These are phyloP conservation scores for Fusarium clavum DNA, from an alignment of 2,329 filamentous ascomycete genomes.

Conservation along the genomic window DNA sequence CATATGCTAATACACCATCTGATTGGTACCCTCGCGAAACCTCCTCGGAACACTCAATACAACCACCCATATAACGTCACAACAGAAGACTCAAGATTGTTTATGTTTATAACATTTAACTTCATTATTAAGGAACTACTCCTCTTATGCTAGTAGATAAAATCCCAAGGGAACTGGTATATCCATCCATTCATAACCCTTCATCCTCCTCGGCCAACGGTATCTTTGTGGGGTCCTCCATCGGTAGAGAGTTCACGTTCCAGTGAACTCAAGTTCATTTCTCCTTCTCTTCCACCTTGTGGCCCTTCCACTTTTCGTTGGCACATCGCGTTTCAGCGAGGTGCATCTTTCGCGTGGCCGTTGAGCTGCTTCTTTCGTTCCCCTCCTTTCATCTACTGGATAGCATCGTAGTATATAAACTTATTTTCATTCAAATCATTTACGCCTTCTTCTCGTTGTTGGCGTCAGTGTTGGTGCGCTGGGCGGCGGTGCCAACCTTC, in stretches of 20 bases:
- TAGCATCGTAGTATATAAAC: conserved; percentile 8
- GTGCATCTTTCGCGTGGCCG: conserved; percentile 3
- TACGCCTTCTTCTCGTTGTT: conserved; percentile 39
- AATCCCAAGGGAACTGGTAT: conserved; percentile 24
- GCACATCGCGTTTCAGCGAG: conserved; percentile 21
- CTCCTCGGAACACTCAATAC: neutral
- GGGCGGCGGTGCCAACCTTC: conserved; percentile 33
- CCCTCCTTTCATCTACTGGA: neutral
- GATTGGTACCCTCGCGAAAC: neutral
- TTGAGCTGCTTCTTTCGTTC: conserved; percentile 5
- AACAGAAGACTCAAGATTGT: neutral
- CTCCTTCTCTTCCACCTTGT: conserved; percentile 44
- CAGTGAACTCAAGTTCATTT: conserved; percentile 44
- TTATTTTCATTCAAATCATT: conserved; percentile 10
- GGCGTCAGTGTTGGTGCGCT: conserved; percentile 5
- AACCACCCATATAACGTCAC: neutral
- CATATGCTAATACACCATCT: neutral
- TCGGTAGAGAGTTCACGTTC: conserved; percentile 25
- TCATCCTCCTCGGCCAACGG: conserved; percentile 27
- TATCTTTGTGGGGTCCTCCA: conserved; percentile 21
- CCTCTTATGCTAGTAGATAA: conserved; percentile 31
- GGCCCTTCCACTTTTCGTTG: conserved; percentile 6
- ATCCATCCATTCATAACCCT: conserved; percentile 18
- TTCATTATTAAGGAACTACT: conserved; percentile 32
- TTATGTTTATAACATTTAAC: conserved; percentile 10